Percentiles rank a stretch among this genome's conserved stretches.
Conservation (phyloP, 768 basidiomycete genomes). For the Nidula microcarpa region DNA sequence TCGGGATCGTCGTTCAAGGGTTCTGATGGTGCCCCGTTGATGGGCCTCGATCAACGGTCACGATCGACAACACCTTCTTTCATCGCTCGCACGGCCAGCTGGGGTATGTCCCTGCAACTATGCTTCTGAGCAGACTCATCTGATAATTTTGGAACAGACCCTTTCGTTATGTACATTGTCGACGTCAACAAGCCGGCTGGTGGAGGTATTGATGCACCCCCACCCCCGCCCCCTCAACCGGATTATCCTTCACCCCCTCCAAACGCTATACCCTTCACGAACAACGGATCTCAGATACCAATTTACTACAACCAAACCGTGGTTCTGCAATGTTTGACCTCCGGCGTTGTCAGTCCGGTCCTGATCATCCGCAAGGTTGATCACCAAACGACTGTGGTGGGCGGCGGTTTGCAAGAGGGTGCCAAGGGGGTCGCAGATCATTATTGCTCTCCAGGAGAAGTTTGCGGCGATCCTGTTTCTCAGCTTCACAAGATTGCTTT, state of each 20-base stretch:
- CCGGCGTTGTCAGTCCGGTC: conserved; percentile 90
- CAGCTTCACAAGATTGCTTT: conserved; percentile 96
- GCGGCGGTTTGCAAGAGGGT: conserved; percentile 87
- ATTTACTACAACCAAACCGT: conserved; percentile 98
- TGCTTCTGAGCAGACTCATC: conserved; percentile 4
- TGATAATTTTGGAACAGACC: conserved; percentile 45
- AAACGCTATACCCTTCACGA: conserved; percentile 83
- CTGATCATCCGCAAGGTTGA: conserved; percentile 95
- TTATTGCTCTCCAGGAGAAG: conserved; percentile 80
- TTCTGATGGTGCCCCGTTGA: conserved; percentile 84
- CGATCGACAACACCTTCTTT: conserved; percentile 80
- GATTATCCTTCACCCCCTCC: conserved; percentile 92
- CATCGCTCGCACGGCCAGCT: conserved; percentile 85
- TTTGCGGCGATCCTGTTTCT: conserved; percentile 91
- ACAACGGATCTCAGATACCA: conserved; percentile 81
- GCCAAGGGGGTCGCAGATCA: conserved; percentile 82
- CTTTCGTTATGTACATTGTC: conserved; percentile 97
- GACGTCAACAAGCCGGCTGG: conserved; percentile 84
- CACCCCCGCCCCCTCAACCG: conserved; percentile 78
- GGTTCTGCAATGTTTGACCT: conserved; percentile 90
- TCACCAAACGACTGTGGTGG: conserved; percentile 84
- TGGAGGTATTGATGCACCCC: conserved; percentile 71
- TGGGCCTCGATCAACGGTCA: conserved; percentile 73
- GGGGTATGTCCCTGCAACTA: conserved; percentile 54
- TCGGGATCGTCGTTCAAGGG: conserved; percentile 90